Base-by-base conservation (phyloP, 208 protist genomes). In the Borovskyia barvae region DNA sequence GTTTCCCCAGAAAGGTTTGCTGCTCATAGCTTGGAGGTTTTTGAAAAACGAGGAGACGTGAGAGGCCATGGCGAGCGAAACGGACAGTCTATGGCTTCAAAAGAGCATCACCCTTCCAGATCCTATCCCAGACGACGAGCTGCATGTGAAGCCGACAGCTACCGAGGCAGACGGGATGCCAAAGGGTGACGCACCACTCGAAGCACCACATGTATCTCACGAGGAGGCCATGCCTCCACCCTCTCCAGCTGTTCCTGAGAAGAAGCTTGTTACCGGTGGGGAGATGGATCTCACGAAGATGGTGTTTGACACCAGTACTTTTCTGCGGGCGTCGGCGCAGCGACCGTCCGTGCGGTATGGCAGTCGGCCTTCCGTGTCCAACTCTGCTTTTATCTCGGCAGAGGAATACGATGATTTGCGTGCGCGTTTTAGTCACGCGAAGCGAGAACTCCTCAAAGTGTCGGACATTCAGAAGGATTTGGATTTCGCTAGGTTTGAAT, bases 321-420 rank as follows among this genome's bases (percentile, higher is more conserved):
- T 82, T 45, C 19, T 76, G 11, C 64, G 71, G 29, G 73, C 54
- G 57, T 76, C 49, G 28, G 65, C 26, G 28, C 71, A 75, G 30
- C 74, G 74, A 5, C 45, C 66, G 12, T 83, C 77, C 0, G 42
- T 75, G 43, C 75, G 76, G 12, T 82, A 80, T 60, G 67, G 66
- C 20, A 66, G 62, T 36, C 80, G 85, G 2, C 61, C 71, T n/a
- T 87, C 80, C 0, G 48, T 90, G 9, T 73, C 85, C 1, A 87
- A 77, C 58, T 59, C 80, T 6, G 67, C 72, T 12, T 88, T 83
- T 58, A 76, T 89, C 26, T 80, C 82, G 1, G 66, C 85, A 4
- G 78, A 90, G 15, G 89, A 95, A 61, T 84, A 85, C 42, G 89
- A 95, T 50, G 86, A 95, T 2, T 70, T 95, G 17, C 80, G 86